Conservation (phyloP, 202 grass and related monocot species). For the Hordeum pubiflorum region DNA sequence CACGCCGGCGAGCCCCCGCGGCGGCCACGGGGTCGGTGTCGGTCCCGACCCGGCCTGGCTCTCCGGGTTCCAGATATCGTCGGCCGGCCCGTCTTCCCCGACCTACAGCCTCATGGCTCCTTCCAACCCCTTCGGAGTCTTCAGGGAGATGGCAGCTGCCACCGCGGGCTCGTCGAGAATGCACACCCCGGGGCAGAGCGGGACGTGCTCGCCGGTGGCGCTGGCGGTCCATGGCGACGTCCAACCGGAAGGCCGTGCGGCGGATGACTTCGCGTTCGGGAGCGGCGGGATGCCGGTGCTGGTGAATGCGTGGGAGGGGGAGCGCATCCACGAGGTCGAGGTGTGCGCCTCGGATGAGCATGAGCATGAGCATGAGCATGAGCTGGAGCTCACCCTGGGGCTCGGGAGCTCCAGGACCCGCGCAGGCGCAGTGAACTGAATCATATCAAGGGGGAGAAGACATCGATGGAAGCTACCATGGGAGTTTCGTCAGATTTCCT, state of each 20-base stretch:
- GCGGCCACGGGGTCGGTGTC: too few species aligned
- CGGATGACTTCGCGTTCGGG: conserved; percentile 38
- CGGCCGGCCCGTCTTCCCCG: conserved; percentile 43
- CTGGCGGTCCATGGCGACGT: neutral
- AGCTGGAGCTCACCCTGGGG: conserved; percentile 81
- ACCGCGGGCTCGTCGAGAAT: conserved; percentile 30
- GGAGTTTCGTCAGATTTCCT: neutral
- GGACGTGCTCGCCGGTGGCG: conserved; percentile 39
- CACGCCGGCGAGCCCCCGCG: conserved; percentile 40
- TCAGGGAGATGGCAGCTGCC: conserved; percentile 28
- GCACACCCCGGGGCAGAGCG: conserved; percentile 37
- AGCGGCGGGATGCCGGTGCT: conserved; percentile 23
- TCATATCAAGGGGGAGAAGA: neutral
- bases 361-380: conserved; percentile 51
- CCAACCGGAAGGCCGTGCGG: conserved; percentile 24
- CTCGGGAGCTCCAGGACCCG: conserved; percentile 33
- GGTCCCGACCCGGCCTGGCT: conserved; percentile 45
- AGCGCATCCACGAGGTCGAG: conserved; percentile 43
- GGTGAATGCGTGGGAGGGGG: conserved; percentile 52
- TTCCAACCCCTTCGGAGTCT: conserved; percentile 29
- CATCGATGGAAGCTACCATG: neutral
- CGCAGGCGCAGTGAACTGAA: neutral
- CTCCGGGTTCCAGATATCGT: conserved; percentile 37
- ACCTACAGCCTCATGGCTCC: conserved; percentile 34
- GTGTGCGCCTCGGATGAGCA: conserved; percentile 36